Percentiles rank a stretch among this genome's conserved stretches.
Conservation (phyloP, 2,329 filamentous ascomycete genomes). For the Aspergillus chevalieri region DNA sequence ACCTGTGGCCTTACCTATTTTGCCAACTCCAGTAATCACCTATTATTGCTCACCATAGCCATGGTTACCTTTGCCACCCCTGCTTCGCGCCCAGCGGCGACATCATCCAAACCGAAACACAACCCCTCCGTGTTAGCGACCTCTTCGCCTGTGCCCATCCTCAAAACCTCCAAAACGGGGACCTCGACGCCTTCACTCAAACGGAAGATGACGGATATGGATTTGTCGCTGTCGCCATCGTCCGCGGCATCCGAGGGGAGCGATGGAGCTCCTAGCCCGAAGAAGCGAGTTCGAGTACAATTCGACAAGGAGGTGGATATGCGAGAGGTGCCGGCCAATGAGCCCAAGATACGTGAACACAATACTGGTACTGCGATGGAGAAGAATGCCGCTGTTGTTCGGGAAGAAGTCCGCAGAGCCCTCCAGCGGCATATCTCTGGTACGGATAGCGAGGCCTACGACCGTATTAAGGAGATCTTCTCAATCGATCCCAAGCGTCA, state of each 20-base stretch:
- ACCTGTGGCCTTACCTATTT: not conserved
- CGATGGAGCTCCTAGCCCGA: conserved; percentile 24
- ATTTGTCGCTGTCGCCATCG: conserved; percentile 28
- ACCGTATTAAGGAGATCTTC: conserved; percentile 51
- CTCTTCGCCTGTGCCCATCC: conserved; percentile 30
- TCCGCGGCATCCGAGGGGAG: conserved; percentile 22
- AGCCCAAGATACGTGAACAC: conserved; percentile 8
- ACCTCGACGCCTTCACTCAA: conserved; percentile 24
- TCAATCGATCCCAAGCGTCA: conserved; percentile 39
- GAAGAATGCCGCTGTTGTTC: conserved; percentile 53
- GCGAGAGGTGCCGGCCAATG: conserved; percentile 19
- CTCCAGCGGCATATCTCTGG: conserved; percentile 47
- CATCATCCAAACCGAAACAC: conserved; percentile 8
- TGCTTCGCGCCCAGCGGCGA: conserved; percentile 20
- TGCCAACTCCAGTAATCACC: not conserved
- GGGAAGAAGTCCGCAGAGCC: conserved; percentile 56
- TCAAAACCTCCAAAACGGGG: conserved; percentile 29
- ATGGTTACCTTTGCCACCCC: conserved; percentile 31
- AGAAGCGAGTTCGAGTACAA: conserved; percentile 39
- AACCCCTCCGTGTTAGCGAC: conserved; percentile 24
- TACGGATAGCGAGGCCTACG: conserved; percentile 52
- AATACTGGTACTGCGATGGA: conserved; percentile 26
- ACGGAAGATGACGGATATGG: conserved; percentile 33
- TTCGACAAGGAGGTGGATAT: conserved; percentile 36
- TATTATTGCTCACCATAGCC: conserved; percentile 3